Evolutionary conservation across 768 basidiomycete species (phyloP), one percentile per base, ranked within the genome.

Genomic region (Sporobolomyces phaffii): DNA sequence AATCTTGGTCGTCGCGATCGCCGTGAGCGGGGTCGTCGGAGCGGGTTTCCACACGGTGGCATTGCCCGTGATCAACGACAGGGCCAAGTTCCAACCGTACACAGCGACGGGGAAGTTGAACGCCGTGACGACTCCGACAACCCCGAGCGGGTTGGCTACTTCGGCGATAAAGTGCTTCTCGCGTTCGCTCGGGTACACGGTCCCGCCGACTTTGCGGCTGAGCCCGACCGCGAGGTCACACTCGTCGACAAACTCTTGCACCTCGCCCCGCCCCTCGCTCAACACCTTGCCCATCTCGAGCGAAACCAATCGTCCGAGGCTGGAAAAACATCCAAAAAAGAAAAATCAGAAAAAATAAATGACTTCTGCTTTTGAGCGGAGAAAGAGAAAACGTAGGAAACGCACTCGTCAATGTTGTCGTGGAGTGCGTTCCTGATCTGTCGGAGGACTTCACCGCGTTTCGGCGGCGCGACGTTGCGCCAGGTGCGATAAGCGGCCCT

Each of bases 31-130:
- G 0, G 93, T 97, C 3, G 83, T 88, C 3, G 87, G 90, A 0
- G 91, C 88, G 10, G 93, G 93, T 76, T 97, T 97, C 93, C 93
- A 97, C 50, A 98, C 77, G 0, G 91, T 93, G 2, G 91, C 87
- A 77, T 98, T 97, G 22, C 92, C 92, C 33, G 89, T 87, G 2
- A 89, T 87, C 64, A 97, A 79, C 6, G 91, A 89, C 28, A 97
- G 81, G 3, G 91, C 84, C 54, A 94, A 80, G 78, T 97, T 97
- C 92, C 92, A 91, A 74, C 26, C 48, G 34, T 56, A 67, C 24
- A 70, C 72, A 38, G 91, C 91, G 47, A 90, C 86, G 14, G 94
- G 94, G 76, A 97, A 98, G 77, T 98, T 98, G 81, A 96, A 97
- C 0, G 94, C 94, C 26, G 90, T 87, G 57, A 68, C 66, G 24